phyloP scores from a whole-genome alignment of 2,329 filamentous ascomycete genomes.

The Verticillium tricorpus region DNA sequence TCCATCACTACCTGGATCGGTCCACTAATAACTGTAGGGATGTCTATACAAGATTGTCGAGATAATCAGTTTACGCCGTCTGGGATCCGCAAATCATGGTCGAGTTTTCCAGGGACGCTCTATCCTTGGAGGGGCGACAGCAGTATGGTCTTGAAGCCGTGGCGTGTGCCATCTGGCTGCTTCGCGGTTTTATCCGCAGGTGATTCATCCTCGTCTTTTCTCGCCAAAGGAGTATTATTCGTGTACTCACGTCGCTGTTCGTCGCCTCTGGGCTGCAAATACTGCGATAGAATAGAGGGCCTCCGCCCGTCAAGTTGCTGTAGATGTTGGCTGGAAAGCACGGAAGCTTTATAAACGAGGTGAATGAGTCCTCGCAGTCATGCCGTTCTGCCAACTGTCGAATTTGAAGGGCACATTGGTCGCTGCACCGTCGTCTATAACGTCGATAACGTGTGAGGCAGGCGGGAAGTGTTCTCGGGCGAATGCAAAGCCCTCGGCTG shows the following conservation, averaged over 20 bases:
- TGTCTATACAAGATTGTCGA: background rate
- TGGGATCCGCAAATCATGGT: background rate
- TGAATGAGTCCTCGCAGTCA: background rate
- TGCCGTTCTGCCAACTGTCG: background rate
- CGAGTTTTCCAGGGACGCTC: background rate
- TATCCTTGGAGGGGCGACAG: background rate
- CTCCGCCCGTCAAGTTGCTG: background rate
- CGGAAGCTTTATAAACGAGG: background rate
- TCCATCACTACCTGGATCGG: too few species aligned
- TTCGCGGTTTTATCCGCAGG: background rate
- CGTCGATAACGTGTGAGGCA: background rate
- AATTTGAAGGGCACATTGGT: background rate
- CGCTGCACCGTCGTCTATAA: background rate
- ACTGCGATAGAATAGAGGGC: background rate
- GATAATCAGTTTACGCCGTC: background rate
- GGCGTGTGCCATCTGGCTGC: background rate
- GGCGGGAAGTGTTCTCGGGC: background rate
- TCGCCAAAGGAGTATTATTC: background rate
- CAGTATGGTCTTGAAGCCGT: background rate
- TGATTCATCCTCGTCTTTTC: background rate
- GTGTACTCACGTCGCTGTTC: background rate
- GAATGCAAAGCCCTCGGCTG: background rate
- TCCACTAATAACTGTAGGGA: background rate
- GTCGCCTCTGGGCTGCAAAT: background rate
- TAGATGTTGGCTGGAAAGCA: background rate